Percentiles rank a stretch among this genome's conserved stretches.
Conservation (phyloP, 345 rosid species). For the Rhizophora mangle region DNA sequence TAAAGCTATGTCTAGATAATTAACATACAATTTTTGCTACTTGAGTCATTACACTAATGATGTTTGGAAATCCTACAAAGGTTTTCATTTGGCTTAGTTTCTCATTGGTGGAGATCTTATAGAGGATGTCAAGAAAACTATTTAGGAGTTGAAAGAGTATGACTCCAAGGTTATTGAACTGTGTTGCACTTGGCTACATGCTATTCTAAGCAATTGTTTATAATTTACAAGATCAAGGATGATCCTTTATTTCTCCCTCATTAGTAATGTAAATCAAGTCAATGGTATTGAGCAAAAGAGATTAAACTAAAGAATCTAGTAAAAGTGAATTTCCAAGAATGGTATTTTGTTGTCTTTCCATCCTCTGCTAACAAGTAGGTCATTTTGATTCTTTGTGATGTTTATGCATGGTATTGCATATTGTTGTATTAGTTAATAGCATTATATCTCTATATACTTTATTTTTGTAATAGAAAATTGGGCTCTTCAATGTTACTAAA, state of each 20-base stretch:
- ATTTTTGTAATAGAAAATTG: no score
- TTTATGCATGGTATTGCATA: neutral
- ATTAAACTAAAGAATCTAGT: neutral
- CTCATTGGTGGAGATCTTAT: slow-evolving; percentile 51
- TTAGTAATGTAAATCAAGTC: no score
- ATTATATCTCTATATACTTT: neutral
- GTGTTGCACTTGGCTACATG: slow-evolving; percentile 51
- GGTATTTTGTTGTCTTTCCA: neutral
- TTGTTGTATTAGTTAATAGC: neutral
- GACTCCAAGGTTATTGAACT: slow-evolving; percentile 36
- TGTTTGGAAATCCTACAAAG: slow-evolving; percentile 37
- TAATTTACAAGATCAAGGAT: no score
- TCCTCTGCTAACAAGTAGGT: neutral
- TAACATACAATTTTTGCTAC: no score
- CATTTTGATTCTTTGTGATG: neutral
- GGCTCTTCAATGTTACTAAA: no score
- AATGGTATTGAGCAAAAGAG: neutral
- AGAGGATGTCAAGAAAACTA: slow-evolving; percentile 54
- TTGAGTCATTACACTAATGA: no score
- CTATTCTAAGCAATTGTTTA: slow-evolving; percentile 16
- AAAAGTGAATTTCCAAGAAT: neutral
- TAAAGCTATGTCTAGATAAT: no score
- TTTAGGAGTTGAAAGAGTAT: slow-evolving; percentile 42
- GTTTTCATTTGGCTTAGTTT: slow-evolving; percentile 46
- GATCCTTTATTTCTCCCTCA: no score